Evolutionary conservation across 108 stramenopile genomes (phyloP), one percentile per base, ranked within the genome.

Genomic region (Fragilaria crotonensis): DNA sequence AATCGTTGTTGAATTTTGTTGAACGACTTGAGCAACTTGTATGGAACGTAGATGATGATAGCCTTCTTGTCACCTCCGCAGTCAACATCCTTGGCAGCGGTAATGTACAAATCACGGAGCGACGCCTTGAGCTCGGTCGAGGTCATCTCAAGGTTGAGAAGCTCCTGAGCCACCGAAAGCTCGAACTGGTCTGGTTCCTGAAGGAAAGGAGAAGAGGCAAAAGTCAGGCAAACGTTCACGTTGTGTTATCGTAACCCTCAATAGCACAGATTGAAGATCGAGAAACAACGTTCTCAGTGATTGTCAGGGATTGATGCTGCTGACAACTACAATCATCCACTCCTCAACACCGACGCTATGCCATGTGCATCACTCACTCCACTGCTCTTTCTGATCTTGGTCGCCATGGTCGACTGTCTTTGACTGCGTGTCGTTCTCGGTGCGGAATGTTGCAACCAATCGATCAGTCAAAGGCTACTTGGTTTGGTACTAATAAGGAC

Each of bases 181-280:
- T 98, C 99, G 71, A 98, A 96, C 71, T 95, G 96, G 72, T 95
- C 96, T 49, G 97, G 95, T 81, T 94, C 94, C 84, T 87, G 26
- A 26, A 3, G 3, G 2, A 26, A 52, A 52, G 1, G 2, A 1
- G 3, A 18, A 2, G 51, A 25, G 18, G 2, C 51, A 52, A 25
- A 26, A 26, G 17, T 25, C 22, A 26, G 25, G 18, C 2, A 23
- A 23, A 52, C 51, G 36, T 41, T 14, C 51, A 52, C 45, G 3
- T 21, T 19, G 22, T 46, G 45, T 21, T 46, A 21, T 19, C 19
- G 45, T 21, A 46, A 46, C 45, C 45, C 22, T 21, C 45, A n/a
- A 21, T 46, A n/a, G 45, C 45, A n/a, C 19, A 21, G 45, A 46
- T 11, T 4, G 22, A 46, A n/a, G 45, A 46, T 4, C 2, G 45